Conservation (phyloP, 179 eudicot species). For the Carnegiea gigantea region DNA sequence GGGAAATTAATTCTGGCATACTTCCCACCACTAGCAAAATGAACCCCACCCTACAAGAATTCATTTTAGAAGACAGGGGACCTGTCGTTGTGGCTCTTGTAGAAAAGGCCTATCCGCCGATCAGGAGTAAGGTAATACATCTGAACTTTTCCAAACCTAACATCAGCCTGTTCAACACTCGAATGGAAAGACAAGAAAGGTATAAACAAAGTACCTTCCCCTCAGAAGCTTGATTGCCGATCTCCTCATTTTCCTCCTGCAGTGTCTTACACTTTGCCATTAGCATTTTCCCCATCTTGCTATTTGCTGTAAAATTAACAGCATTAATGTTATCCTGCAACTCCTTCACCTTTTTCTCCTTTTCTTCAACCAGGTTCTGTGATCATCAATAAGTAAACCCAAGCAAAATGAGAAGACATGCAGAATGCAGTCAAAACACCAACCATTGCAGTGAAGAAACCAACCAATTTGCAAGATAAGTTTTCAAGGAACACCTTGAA, state of each 20-base stretch:
- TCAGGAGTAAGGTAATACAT: not conserved
- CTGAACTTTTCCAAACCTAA: not conserved
- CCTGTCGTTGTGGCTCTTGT: not conserved
- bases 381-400: slow-evolving; percentile 19
- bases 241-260: slow-evolving; percentile 98
- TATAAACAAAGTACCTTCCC: slow-evolving; percentile 70
- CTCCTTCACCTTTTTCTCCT: slow-evolving; percentile 93
- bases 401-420: slow-evolving; percentile 12
- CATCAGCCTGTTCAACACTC: not conserved
- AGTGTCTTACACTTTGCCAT: slow-evolving; percentile 95
- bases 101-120: not conserved
- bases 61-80: not conserved
- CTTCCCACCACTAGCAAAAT: not conserved
- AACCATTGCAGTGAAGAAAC: not conserved
- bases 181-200: not conserved
- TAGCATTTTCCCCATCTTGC: slow-evolving; percentile 95
- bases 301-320: slow-evolving; percentile 78
- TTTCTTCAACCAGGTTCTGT: slow-evolving; percentile 96
- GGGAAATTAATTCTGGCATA: not conserved
- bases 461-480: slow-evolving; percentile 3
- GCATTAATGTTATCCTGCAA: slow-evolving; percentile 88
- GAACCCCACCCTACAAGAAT: not conserved
- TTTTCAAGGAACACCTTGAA: not conserved
- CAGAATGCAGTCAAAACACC: slow-evolving; percentile 7
- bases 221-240: slow-evolving; percentile 93